These are phyloP conservation scores for Diplotaxis tenuifolia DNA, from an alignment of 345 rosid genomes.

Conservation along the genomic window DNA sequence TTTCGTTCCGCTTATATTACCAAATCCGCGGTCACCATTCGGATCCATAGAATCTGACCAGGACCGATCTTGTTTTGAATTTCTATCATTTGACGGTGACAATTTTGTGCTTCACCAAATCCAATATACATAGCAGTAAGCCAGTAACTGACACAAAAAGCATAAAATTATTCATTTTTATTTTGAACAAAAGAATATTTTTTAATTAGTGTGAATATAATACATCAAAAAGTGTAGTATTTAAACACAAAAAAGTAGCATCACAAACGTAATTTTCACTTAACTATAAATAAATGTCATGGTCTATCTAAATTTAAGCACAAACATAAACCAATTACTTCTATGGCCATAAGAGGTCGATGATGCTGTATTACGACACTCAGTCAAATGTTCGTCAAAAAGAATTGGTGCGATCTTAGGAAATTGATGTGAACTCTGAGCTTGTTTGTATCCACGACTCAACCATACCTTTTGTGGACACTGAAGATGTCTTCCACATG, in stretches of 20 bases:
- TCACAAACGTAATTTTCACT: neutral
- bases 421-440: conserved; percentile 57
- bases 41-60: neutral
- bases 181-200: no score
- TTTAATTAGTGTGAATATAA: no score
- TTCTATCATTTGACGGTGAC: neutral
- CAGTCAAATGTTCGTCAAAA: no score
- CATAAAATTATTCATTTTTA: neutral
- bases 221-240: neutral
- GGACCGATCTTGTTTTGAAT: neutral
- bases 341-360: no score
- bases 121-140: neutral
- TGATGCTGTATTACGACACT: no score
- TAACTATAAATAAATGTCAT: no score
- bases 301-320: neutral
- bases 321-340: neutral
- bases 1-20: no score
- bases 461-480: conserved; percentile 72
- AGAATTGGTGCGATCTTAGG: no score
- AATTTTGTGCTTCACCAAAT: neutral
- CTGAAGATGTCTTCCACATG: conserved; percentile 71
- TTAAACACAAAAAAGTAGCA: neutral
- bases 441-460: conserved; percentile 96
- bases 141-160: neutral
- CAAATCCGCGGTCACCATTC: no score